Evolutionary conservation across 2,329 filamentous ascomycete genomes (phyloP).

Genomic region (Trichophyton mentagrophytes): DNA sequence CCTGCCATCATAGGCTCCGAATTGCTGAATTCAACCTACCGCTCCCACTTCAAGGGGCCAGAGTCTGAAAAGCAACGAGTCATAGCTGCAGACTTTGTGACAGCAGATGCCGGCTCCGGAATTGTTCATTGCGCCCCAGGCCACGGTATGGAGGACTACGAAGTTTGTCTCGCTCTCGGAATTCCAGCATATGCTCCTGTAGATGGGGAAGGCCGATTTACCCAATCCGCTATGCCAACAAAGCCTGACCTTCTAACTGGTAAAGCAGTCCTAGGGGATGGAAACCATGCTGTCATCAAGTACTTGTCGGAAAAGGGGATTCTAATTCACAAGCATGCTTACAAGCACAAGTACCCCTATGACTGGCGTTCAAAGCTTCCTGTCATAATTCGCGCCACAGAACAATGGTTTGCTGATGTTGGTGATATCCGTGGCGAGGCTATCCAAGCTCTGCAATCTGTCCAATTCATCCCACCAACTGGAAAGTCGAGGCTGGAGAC

Average conservation of each 20-base stretch:
- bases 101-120: constrained; percentile 78
- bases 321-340: constrained; percentile 58
- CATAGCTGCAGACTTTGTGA: constrained; percentile 78
- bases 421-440: constrained; percentile 65
- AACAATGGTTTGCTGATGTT: constrained; percentile 96
- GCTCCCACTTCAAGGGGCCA: constrained; percentile 53
- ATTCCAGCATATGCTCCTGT: constrained; percentile 72
- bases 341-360: constrained; percentile 89
- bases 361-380: constrained; percentile 95
- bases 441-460: constrained; percentile 53
- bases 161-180: constrained; percentile 57
- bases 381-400: constrained; percentile 79
- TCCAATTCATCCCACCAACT: constrained; percentile 64
- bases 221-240: constrained; percentile 60
- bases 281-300: constrained; percentile 55
- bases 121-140: constrained; percentile 91
- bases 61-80: constrained; percentile 51
- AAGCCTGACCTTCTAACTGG: constrained; percentile 56
- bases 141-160: constrained; percentile 93
- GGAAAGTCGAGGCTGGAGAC: constrained; percentile 65
- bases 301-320: constrained; percentile 47
- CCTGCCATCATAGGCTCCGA: constrained; percentile 51
- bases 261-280: constrained; percentile 57
- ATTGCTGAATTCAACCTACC: constrained; percentile 54
- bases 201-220: constrained; percentile 69